Conservation (phyloP, 495 filamentous ascomycete species). For the Lasiosphaeria ovina region DNA sequence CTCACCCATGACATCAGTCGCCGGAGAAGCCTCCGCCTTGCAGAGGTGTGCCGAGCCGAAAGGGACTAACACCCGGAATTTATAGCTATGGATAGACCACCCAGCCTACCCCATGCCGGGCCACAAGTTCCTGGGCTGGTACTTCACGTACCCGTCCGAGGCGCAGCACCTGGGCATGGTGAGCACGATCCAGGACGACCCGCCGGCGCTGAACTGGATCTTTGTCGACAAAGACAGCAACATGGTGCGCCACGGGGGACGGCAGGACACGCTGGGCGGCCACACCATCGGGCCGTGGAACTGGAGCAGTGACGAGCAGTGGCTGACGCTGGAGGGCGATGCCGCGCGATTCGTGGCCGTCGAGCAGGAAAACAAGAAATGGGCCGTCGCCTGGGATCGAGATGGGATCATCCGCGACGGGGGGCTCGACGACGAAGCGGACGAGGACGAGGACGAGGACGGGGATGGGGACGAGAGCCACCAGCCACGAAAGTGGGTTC, state of each 20-base stretch:
- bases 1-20: slow-evolving; percentile 17
- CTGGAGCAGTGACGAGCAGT: slow-evolving; percentile 53
- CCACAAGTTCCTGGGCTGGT: slow-evolving; percentile 59
- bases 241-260: slow-evolving; percentile 53
- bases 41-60: neutral
- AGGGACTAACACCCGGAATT: slow-evolving; percentile 6
- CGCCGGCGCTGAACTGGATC: slow-evolving; percentile 64
- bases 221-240: slow-evolving; percentile 58
- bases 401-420: slow-evolving; percentile 28
- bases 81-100: slow-evolving; percentile 47
- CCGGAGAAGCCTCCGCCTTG: slow-evolving; percentile 1
- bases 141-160: slow-evolving; percentile 58
- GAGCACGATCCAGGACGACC: slow-evolving; percentile 55
- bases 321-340: slow-evolving; percentile 50
- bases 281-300: slow-evolving; percentile 58
- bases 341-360: slow-evolving; percentile 41
- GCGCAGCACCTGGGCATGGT: slow-evolving; percentile 56
- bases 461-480: neutral
- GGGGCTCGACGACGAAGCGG: slow-evolving; percentile 22
- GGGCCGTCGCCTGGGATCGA: slow-evolving; percentile 46
- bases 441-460: slow-evolving; percentile 19
- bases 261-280: slow-evolving; percentile 42
- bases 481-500: slow-evolving; percentile 23
- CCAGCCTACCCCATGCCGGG: slow-evolving; percentile 43
- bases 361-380: slow-evolving; percentile 41